Evolutionary conservation across 257 asterid species (phyloP).

Genomic region (Anisodus acutangulus): DNA sequence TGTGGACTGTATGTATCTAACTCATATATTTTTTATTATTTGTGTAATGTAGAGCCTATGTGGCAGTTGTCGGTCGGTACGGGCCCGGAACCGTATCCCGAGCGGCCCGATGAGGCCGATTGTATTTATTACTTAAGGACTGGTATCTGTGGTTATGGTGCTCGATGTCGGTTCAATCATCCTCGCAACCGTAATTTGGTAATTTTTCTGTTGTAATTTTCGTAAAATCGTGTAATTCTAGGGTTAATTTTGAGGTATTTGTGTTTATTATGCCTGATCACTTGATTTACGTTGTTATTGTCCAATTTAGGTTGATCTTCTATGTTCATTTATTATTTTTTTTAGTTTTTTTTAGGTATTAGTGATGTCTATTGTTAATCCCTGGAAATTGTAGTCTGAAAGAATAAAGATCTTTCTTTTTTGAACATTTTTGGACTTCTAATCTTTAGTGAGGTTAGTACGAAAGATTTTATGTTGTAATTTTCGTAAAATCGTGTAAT

Average conservation of each 20-base stretch:
- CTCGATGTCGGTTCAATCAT: slow-evolving; percentile 50
- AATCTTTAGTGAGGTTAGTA: slow-evolving; percentile 24
- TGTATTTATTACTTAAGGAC: slow-evolving; percentile 42
- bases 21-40: background rate
- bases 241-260: slow-evolving; percentile 4
- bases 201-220: background rate
- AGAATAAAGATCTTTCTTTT: background rate
- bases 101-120: slow-evolving; percentile 37
- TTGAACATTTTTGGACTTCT: slow-evolving; percentile 9
- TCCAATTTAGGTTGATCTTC: background rate
- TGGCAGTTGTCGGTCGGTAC: slow-evolving; percentile 40
- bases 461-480: background rate
- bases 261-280: background rate
- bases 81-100: slow-evolving; percentile 39
- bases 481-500: background rate
- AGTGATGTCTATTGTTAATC: background rate
- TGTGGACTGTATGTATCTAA: slow-evolving; percentile 18
- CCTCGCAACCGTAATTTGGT: slow-evolving; percentile 37
- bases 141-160: slow-evolving; percentile 44
- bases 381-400: background rate
- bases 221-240: background rate
- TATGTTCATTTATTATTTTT: background rate
- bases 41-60: slow-evolving; percentile 43
- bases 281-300: slow-evolving; percentile 9
- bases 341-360: too few species aligned